These are phyloP conservation scores for Lepidopterella palustris DNA, from an alignment of 495 filamentous ascomycete species.

Conservation along the genomic window DNA sequence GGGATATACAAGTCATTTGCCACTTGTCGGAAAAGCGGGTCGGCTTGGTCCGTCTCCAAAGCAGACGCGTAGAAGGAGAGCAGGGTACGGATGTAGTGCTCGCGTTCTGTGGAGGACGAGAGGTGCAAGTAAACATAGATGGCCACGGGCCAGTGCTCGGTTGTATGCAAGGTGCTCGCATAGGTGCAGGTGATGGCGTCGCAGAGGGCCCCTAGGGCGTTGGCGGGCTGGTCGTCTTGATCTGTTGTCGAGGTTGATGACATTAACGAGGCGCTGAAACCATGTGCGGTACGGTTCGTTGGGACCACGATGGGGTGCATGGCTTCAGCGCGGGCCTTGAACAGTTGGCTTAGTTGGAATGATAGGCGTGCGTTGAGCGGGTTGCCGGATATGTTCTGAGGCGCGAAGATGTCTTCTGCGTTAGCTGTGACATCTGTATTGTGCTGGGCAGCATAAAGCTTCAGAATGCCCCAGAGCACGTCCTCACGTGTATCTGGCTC, in stretches of 20 bases:
- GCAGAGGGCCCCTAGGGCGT: slow-evolving; percentile 36
- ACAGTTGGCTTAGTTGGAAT: slow-evolving; percentile 67
- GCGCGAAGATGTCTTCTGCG: slow-evolving; percentile 51
- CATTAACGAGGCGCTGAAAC: slow-evolving; percentile 4
- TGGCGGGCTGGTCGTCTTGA: slow-evolving; percentile 29
- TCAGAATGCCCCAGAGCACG: slow-evolving; percentile 78
- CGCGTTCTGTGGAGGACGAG: slow-evolving; percentile 53
- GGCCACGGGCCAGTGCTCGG: slow-evolving; percentile 60
- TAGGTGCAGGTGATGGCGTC: slow-evolving; percentile 65
- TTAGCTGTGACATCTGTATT: slow-evolving; percentile 41
- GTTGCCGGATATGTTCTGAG: slow-evolving; percentile 55
- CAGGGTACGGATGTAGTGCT: slow-evolving; percentile 59
- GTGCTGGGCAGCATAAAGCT: slow-evolving; percentile 57
- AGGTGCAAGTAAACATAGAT: slow-evolving; percentile 75
- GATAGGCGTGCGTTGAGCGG: slow-evolving; percentile 66
- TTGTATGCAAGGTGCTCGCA: slow-evolving; percentile 62
- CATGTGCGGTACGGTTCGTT: slow-evolving; percentile 5
- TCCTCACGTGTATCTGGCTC: slow-evolving; percentile 59
- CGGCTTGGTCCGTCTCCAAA: slow-evolving; percentile 47
- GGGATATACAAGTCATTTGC: slow-evolving; percentile 59
- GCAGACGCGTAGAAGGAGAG: slow-evolving; percentile 46
- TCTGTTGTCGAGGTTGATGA: slow-evolving; percentile 13
- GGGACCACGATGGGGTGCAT: slow-evolving; percentile 16
- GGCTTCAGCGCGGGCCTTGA: slow-evolving; percentile 36
- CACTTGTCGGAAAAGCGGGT: slow-evolving; percentile 50